Evolutionary conservation across 1,139 yeast species (phyloP).

Genomic region (Ogataea hybrid): DNA sequence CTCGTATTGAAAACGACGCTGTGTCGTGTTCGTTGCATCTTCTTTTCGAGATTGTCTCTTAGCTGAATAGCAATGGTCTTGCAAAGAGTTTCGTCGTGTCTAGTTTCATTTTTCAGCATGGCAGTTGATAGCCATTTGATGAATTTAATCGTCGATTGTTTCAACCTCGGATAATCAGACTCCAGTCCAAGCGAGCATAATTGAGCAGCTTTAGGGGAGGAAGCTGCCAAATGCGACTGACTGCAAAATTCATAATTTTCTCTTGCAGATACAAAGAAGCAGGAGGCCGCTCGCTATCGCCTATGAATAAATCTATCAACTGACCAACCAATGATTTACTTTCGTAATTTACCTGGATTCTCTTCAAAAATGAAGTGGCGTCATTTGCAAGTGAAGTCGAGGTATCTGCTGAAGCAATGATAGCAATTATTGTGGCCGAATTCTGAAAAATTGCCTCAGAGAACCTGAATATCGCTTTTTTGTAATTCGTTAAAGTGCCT

Average conservation of each 20-base stretch:
- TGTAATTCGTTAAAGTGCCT: slow-evolving; percentile 47
- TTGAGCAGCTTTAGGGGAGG: slow-evolving; percentile 36
- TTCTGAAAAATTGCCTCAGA: slow-evolving; percentile 41
- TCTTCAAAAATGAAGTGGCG: slow-evolving; percentile 51
- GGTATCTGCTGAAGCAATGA: slow-evolving; percentile 67
- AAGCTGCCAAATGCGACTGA: slow-evolving; percentile 52
- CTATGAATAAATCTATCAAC: slow-evolving; percentile 48
- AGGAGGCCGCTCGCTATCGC: slow-evolving; percentile 46
- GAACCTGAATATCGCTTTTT: slow-evolving; percentile 43
- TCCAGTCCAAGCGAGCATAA: slow-evolving; percentile 57
- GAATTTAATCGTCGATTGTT: slow-evolving; percentile 56
- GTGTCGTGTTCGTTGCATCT: slow-evolving; percentile 30
- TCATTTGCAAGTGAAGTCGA: slow-evolving; percentile 51
- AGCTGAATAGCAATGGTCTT: slow-evolving; percentile 48
- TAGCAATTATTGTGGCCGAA: slow-evolving; percentile 40
- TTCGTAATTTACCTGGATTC: slow-evolving; percentile 53
- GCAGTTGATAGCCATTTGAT: slow-evolving; percentile 37
- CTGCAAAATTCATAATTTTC: slow-evolving; percentile 51
- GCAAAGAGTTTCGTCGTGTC: slow-evolving; percentile 34
- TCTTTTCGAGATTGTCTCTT: slow-evolving; percentile 49
- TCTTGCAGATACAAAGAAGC: slow-evolving; percentile 57
- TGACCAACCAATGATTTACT: slow-evolving; percentile 40
- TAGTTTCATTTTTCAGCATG: slow-evolving; percentile 22
- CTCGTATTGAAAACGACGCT: slow-evolving; percentile 71
- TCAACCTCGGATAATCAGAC: slow-evolving; percentile 47